Evolutionary conservation across 306 rosid species (phyloP).

Genomic region (Lagenaria siceraria): DNA sequence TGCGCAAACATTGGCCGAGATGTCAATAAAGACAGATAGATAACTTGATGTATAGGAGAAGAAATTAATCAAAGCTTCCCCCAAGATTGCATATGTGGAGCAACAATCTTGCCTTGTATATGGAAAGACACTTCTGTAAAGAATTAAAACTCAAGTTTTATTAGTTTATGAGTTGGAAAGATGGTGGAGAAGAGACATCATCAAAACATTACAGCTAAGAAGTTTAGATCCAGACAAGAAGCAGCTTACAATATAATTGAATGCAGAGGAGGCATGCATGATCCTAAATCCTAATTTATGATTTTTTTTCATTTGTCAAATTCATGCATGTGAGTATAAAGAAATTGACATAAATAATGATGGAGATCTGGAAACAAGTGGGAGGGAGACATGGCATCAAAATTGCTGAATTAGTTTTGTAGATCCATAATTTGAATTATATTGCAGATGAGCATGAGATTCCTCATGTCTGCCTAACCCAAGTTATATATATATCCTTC

Average conservation of each 20-base stretch:
- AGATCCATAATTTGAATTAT: constrained; percentile 1
- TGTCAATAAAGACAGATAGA: not conserved
- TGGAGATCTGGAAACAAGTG: not conserved
- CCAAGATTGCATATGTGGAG: not conserved
- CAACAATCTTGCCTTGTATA: not conserved
- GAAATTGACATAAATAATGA: not conserved
- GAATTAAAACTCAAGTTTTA: not conserved
- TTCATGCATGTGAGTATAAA: not conserved
- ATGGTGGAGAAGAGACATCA: not conserved
- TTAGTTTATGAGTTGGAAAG: not conserved
- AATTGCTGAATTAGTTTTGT: not conserved
- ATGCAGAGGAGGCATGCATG: not conserved
- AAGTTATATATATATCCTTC: not conserved
- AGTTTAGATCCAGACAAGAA: constrained; percentile 18
- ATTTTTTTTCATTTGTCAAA: not conserved
- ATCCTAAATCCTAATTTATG: not conserved
- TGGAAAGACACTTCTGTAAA: not conserved
- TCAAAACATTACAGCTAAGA: constrained; percentile 9
- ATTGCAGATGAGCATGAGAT: not conserved
- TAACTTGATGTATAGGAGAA: not conserved
- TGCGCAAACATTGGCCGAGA: not conserved
- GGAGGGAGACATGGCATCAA: constrained; percentile 13
- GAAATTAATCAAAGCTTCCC: not conserved
- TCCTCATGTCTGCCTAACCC: not conserved
- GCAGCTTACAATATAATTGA: constrained; percentile 2